A percentile compares a stretch with the other conserved stretches of the same genome.
phyloP scores from a whole-genome alignment of 1,284 basidiomycete genomes.

The Grifola frondosa region DNA sequence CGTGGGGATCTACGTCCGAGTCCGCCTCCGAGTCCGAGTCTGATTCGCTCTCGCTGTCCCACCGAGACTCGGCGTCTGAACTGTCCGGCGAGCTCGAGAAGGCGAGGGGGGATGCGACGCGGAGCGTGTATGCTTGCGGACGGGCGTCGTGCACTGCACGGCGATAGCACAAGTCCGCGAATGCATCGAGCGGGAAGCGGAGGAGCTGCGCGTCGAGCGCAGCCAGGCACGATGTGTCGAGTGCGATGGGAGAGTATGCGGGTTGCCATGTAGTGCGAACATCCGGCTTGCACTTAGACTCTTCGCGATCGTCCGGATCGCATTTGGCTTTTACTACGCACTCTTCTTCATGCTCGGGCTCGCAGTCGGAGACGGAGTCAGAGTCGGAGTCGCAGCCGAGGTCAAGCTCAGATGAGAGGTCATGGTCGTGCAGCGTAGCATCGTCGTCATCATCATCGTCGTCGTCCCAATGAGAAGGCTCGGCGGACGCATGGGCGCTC shows the following conservation, averaged over 20 bases:
- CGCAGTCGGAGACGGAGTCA: conserved; percentile 1
- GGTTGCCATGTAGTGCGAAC: too few species aligned
- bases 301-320: conserved; percentile 2
- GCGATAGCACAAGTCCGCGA: conserved; percentile 25
- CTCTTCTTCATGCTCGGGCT: neutral
- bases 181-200: conserved; percentile 21
- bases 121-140: neutral
- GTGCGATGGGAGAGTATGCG: neutral
- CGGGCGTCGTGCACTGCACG: conserved; percentile 8
- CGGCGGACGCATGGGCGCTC: conserved; percentile 11
- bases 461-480: conserved; percentile 4
- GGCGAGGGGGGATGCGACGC: neutral
- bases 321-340: neutral
- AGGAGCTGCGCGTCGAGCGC: conserved; percentile 23
- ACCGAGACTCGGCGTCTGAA: conserved; percentile 15
- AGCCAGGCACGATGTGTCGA: conserved; percentile 17
- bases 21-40: too few species aligned
- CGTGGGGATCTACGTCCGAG: too few species aligned
- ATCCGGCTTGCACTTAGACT: conserved; percentile 19
- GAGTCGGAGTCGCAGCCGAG: conserved; percentile 6
- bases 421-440: conserved; percentile 4
- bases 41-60: conserved; percentile 9
- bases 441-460: conserved; percentile 6
- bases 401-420: neutral
- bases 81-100: conserved; percentile 16